Conservation (phyloP, 768 basidiomycete genomes). For the Megacollybia marginata region DNA sequence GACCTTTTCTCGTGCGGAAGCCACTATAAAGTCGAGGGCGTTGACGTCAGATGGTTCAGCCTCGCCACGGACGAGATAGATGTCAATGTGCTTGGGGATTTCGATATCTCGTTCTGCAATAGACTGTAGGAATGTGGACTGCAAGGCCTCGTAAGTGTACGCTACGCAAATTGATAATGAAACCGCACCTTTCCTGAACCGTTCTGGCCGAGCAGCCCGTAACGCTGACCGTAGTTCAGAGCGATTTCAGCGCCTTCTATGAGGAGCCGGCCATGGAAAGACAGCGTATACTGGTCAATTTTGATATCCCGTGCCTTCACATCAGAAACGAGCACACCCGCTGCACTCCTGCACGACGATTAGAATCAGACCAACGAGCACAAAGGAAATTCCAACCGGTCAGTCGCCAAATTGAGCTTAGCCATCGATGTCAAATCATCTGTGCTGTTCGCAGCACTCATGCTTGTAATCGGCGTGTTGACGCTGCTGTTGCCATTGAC, state of each 20-base stretch:
- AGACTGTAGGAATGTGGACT: conserved; percentile 77
- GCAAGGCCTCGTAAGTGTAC: conserved; percentile 16
- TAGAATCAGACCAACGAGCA: neutral
- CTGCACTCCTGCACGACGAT: conserved; percentile 59
- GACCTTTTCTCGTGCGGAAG: conserved; percentile 88
- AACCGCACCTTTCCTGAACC: conserved; percentile 89
- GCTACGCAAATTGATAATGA: conserved; percentile 5
- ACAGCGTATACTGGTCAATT: conserved; percentile 91
- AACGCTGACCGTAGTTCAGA: conserved; percentile 81
- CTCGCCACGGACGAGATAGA: conserved; percentile 94
- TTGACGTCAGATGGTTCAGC: conserved; percentile 93
- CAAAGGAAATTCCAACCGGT: conserved; percentile 53
- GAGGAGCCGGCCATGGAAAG: conserved; percentile 91
- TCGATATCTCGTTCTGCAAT: conserved; percentile 93
- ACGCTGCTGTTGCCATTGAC: conserved; percentile 49
- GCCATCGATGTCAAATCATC: conserved; percentile 85
- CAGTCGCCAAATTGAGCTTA: conserved; percentile 83
- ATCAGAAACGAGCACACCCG: conserved; percentile 92
- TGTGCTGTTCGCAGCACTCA: conserved; percentile 70
- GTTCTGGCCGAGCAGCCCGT: conserved; percentile 95
- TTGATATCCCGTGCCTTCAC: conserved; percentile 93
- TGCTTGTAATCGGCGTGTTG: conserved; percentile 77
- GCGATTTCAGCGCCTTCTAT: conserved; percentile 57
- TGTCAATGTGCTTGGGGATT: conserved; percentile 93
- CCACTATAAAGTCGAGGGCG: conserved; percentile 95